Base-by-base conservation (phyloP, 1,284 basidiomycete species). In the Papiliotrema fonsecae region DNA sequence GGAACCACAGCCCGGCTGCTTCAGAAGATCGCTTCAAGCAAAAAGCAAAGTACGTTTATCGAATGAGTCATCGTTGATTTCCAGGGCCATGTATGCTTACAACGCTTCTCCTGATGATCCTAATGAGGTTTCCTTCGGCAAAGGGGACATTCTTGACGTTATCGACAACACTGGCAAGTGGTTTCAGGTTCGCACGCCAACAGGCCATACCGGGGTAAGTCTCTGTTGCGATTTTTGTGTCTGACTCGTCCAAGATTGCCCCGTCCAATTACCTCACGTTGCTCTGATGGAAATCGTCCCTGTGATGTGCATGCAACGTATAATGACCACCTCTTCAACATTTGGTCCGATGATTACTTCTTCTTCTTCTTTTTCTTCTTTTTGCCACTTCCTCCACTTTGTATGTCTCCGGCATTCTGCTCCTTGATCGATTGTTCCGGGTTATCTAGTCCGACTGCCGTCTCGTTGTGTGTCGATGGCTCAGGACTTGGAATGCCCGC, bases 141-240 rank as follows among this genome's bases (percentile, higher is more conserved):
- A 97, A 72, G 91, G 91, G 45, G 94, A 98, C 68, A 79, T 92
- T 36, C 81, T 98, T 57, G 92, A 97, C 51, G 88, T 98, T 55
- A 75, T 94, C 45, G 96, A 98, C 75, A 93, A 89, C 71, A 65
- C 63, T n/a, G 90, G 89, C 46, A 92, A 92, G 72, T 93, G 89
- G 89, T 97, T 89, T 89, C 90, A 94, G 72, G 91, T 91, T 39
- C 84, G 79, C 64, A 97, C 88, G 71, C 69, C 80, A 14, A 85
- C 89, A 64, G 94, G 92, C 43, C 76, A 82, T 52, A 77, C 57
- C 86, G 94, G 77, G 90, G 74, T 76, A 46, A 71, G 75, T n/a
- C n/a, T n/a, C 72, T 6, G 13, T 10, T 16, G 14, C 6, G n/a
- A n/a, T n/a, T n/a, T n/a, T n/a, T n/a, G 27, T 18, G 18, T 16